A percentile compares a stretch with the other conserved stretches of the same genome.
Evolutionary conservation across 108 stramenopile genomes (phyloP).

Genomic region (Cyclostephanos invisitatus): DNA sequence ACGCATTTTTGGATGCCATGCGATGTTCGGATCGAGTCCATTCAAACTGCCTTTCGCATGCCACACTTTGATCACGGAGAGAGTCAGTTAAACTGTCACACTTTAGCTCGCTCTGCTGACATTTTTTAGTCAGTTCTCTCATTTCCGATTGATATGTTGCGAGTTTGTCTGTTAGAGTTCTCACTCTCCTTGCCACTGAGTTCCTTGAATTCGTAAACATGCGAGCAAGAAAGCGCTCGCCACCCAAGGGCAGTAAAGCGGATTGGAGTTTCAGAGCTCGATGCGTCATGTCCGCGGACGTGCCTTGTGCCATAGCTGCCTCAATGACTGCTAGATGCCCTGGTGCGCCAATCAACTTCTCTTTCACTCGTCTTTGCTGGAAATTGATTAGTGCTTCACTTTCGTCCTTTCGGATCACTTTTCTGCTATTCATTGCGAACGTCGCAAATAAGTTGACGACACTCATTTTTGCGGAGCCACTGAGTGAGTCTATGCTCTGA

Average conservation of each 20-base stretch:
- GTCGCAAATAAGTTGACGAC: conserved; percentile 15
- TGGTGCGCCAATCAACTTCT: conserved; percentile 4
- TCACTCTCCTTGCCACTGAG: conserved; percentile 11
- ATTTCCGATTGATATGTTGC: conserved; percentile 12
- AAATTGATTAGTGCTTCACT: not conserved
- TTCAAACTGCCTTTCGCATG: conserved; percentile 40
- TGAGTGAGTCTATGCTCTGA: conserved; percentile 19
- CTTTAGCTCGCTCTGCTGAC: conserved; percentile 19
- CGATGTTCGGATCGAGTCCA: conserved; percentile 28
- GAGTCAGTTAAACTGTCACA: conserved; percentile 26
- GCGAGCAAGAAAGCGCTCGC: conserved; percentile 29
- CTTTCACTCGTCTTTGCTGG: conserved; percentile 10
- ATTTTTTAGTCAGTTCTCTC: conserved; percentile 8
- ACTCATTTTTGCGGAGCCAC: conserved; percentile 10
- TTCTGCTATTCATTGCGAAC: conserved; percentile 9
- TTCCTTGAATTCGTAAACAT: conserved; percentile 22
- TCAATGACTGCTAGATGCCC: conserved; percentile 16
- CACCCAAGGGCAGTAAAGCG: conserved; percentile 13
- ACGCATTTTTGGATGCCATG: conserved; percentile 12
- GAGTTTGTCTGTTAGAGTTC: conserved; percentile 21
- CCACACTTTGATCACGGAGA: conserved; percentile 25
- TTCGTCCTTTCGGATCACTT: conserved; percentile 1
- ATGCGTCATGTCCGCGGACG: conserved; percentile 41
- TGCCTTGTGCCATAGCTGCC: conserved; percentile 36
- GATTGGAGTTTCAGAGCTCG: conserved; percentile 43